Base-by-base conservation (phyloP, 768 basidiomycete genomes). In the Mycena rebaudengoi region DNA sequence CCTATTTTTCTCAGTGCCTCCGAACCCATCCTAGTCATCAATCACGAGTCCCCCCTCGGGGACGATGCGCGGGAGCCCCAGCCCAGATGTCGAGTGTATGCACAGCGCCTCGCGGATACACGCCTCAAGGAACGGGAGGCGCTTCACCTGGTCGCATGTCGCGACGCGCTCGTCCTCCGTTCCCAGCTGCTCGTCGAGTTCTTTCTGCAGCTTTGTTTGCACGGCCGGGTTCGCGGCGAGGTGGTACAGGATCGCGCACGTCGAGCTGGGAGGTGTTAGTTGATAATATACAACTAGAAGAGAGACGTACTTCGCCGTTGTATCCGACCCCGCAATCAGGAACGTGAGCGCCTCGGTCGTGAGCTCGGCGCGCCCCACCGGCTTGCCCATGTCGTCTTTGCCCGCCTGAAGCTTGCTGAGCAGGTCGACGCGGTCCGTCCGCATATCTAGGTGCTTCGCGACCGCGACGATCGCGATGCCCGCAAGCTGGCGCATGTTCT, bases 281-380 rank as follows among this genome's bases (percentile, higher is more conserved):
- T 26, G 25, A 55, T 26, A 39, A 30, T 30, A 35, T 39, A 29
- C 10, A 10, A 18, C 10, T 30, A 37, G 5, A 18, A 25, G 30
- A 43, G 45, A 21, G n/a, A 73, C 89, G 62, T 67, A 93, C 92
- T 96, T 97, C 43, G 95, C 95, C 0, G 95, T 96, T 1, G 95
- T 97, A 71, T 97, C 95, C 7, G 91, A 92, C 1, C 94, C 94
- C 10, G 93, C 93, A 66, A 95, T 94, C 16, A 95, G 83, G 52
- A 94, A 87, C 0, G 94, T 94, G 23, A 92, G 75, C 39, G 91
- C 90, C 78, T 97, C 95, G 0, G 94, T 94, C 1, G 94, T 96
- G 57, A 97, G 76, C 71, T 97, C 95, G 66, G 87, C 88, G 25
- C 83, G 82, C 0, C 90, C 88, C 90, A 97, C 89, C 2, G 83